Evolutionary conservation across 164 flowering plant species (phyloP).

Genomic region (Berberis thunbergii): DNA sequence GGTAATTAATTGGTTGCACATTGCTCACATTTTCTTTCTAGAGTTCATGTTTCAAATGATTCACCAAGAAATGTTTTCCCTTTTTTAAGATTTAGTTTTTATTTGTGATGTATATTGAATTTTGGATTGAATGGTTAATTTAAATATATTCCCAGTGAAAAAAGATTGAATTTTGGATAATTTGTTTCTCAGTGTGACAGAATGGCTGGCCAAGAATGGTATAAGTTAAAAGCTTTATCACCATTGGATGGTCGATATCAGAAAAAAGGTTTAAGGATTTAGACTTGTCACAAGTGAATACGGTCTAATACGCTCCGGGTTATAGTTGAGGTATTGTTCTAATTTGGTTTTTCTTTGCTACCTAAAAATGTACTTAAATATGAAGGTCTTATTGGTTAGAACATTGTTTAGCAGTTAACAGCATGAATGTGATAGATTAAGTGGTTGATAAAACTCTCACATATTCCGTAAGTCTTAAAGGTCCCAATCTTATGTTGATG

Average conservation of each 20-base stretch:
- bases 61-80: too few species aligned
- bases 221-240: constrained; percentile 61
- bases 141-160: too few species aligned
- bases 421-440: constrained; percentile 42
- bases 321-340: constrained; percentile 71
- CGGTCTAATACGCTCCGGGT: constrained; percentile 73
- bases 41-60: too few species aligned
- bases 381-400: background rate
- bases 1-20: too few species aligned
- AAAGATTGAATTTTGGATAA: too few species aligned
- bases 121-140: too few species aligned
- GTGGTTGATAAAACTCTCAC: constrained; percentile 82
- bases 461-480: constrained; percentile 68
- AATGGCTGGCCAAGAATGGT: constrained; percentile 25
- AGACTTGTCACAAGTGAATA: constrained; percentile 77
- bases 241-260: constrained; percentile 95
- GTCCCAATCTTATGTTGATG: constrained; percentile 57
- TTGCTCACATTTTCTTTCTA: too few species aligned
- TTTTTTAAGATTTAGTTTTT: too few species aligned
- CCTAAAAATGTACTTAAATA: background rate
- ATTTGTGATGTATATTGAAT: too few species aligned
- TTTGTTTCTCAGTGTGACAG: too few species aligned
- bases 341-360: background rate
- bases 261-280: constrained; percentile 72
- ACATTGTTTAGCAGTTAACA: background rate